Base-by-base conservation (phyloP, 1,284 basidiomycete species). In the Vanrija pseudolonga region DNA sequence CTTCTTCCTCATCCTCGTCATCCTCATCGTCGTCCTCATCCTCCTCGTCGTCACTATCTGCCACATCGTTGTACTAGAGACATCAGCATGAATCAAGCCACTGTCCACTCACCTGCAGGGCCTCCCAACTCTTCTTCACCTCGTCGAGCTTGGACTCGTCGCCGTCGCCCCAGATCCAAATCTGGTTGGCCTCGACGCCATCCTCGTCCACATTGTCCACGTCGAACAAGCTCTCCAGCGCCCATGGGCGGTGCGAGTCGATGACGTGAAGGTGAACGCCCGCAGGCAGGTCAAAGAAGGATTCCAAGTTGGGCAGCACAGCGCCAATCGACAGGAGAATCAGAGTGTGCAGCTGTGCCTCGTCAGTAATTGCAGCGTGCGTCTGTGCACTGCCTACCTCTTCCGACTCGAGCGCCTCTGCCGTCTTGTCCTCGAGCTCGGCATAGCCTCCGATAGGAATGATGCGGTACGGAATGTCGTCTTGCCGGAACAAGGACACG, bases 261-360 rank as follows among this genome's bases (percentile, higher is more conserved):
- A 99, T 89, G 66, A 98, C 85, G 78, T 99, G 96, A 26, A 93
- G 83, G 18, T 82, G 84, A 87, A 79, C 61, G 67, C 66, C 62
- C 36, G 52, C 61, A 39, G 68, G 71, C 0, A 76, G 63, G 1
- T 71, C 66, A 55, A 81, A 80, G 61, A 77, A 78, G n/a, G 73
- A 63, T 1, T 89, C 83, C 7, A 98, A 80, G 60, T 95, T 89
- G 36, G 93, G 81, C 48, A 95, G 84, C 32, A 32, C 32, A 2
- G 87, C 86, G 41, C 96, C 96, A 76, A 99, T 88, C 64, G 97
- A 97, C 47, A 99, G 76, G 43, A 98, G 82, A 49, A 99, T 85
- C 46, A 99, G 81, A 0, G 91, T 91, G 66, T 91, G 90, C 22
- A 98, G 81, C 89, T 98, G 72, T 4, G 8, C 17, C 38, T 11